Base-by-base conservation (phyloP, 768 basidiomycete species). In the Mrakia blollopis region DNA sequence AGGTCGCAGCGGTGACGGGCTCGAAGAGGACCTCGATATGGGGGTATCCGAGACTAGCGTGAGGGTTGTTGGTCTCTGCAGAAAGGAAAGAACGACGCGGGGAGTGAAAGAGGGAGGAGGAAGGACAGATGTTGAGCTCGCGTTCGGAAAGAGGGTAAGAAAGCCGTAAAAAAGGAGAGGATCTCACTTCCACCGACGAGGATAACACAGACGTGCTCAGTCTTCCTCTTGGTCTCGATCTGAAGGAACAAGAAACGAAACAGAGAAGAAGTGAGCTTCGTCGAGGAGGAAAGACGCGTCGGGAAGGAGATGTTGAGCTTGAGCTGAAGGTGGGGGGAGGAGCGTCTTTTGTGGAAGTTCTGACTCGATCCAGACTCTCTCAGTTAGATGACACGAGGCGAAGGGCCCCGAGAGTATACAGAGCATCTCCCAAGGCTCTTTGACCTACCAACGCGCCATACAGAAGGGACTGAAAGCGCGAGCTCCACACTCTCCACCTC, bases 221-320 rank as follows among this genome's bases (percentile, higher is more conserved):
- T 98, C 85, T 96, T 97, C 60, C 95, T 87, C 21, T 91, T 92
- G 79, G 91, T 89, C 81, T 90, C 94, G 79, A 98, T 94, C 95
- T 98, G 75, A 3, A 3, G 14, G n/a, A 50, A n/a, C 16, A n/a
- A 35, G 18, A 6, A 37, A 8, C 16, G 14, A n/a, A 25, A 8
- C 16, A 7, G 18, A 25, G 32, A 18, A 73, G 9, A 16, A 11
- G 16, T 32, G 50, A 3, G 35, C 6, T 37, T 28, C 47, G 14
- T 25, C 41, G 6, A 21, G 28, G 16, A 37, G 30, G 23, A 30
- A n/a, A n/a, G 61, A 62, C n/a, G 52, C 25, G 61, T 60, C 44
- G 28, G 63, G 23, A 18, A 32, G 52, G 47, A 73, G 23, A 69
- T 39, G 35, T 44, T 65, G 32, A 32, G 32, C 32, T 35, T 21